A percentile compares a stretch with the other conserved stretches of the same genome.
Evolutionary conservation across 192 early-diverging fungal species (phyloP).

Genomic region (Fimicolochytrium jonesii): DNA sequence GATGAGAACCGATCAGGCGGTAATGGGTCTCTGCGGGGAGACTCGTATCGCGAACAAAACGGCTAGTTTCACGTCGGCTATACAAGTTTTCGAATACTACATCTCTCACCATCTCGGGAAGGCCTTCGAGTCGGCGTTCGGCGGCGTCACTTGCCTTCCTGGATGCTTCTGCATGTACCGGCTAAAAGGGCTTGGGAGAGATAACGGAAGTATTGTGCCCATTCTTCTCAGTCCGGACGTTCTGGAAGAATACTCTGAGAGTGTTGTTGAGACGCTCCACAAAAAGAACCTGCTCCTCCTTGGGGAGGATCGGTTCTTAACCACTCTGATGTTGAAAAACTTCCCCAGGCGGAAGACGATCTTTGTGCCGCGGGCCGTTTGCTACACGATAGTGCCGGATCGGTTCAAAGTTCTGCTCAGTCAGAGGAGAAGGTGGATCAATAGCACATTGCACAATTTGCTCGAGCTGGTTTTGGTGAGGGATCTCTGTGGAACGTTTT

Average conservation of each 20-base stretch:
- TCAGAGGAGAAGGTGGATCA: conserved; percentile 94
- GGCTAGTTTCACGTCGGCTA: conserved; percentile 78
- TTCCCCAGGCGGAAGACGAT: conserved; percentile 95
- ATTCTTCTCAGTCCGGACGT: conserved; percentile 74
- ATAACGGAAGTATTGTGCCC: conserved; percentile 45
- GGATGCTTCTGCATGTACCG: conserved; percentile 96
- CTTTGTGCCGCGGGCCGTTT: conserved; percentile 90
- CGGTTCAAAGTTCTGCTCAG: conserved; percentile 76
- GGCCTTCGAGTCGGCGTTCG: conserved; percentile 94
- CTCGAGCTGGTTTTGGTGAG: conserved; percentile 85
- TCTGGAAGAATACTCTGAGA: conserved; percentile 45
- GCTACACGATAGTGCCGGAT: conserved; percentile 85
- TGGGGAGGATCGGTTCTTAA: conserved; percentile 89
- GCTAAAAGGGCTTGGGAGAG: conserved; percentile 51
- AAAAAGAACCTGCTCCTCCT: conserved; percentile 89
- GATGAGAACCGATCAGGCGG: conserved; percentile 76
- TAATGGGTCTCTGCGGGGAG: conserved; percentile 93
- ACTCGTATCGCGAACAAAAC: conserved; percentile 90
- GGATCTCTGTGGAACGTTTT: conserved; percentile 92
- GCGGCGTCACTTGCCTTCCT: conserved; percentile 96
- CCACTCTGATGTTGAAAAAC: conserved; percentile 87
- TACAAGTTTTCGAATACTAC: conserved; percentile 94
- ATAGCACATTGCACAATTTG: conserved; percentile 93
- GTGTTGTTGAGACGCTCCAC: conserved; percentile 61
- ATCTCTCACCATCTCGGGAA: conserved; percentile 94